Percentiles rank a stretch among this genome's conserved stretches.
phyloP scores from a whole-genome alignment of 2,329 filamentous ascomycete genomes.

The Pseudocercospora cruenta region DNA sequence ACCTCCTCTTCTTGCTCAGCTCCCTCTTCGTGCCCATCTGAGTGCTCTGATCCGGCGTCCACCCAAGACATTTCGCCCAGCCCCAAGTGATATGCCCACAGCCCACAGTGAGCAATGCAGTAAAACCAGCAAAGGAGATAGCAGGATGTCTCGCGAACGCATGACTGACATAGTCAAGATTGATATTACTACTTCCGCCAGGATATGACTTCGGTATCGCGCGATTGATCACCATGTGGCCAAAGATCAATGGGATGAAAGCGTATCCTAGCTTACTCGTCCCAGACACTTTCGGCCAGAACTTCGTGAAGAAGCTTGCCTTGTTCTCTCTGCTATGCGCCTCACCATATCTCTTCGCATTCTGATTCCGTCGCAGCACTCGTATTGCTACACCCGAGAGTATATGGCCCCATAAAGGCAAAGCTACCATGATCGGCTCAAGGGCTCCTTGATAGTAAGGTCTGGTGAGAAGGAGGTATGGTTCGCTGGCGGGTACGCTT shows the following conservation, averaged over 20 bases:
- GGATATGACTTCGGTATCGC: conserved; percentile 69
- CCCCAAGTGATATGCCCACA: conserved; percentile 84
- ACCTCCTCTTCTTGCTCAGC: conserved; percentile 64
- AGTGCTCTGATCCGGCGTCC: conserved; percentile 61
- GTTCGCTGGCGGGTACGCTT: conserved; percentile 75
- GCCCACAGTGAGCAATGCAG: conserved; percentile 66
- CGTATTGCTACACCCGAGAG: conserved; percentile 76
- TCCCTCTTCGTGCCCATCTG: conserved; percentile 54
- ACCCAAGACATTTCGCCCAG: conserved; percentile 77
- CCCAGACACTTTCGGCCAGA: conserved; percentile 72
- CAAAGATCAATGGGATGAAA: conserved; percentile 65
- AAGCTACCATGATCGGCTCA: conserved; percentile 76
- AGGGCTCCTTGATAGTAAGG: conserved; percentile 88
- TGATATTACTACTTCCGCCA: conserved; percentile 85
- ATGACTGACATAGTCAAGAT: conserved; percentile 81
- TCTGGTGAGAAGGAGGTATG: conserved; percentile 85
- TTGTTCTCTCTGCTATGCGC: conserved; percentile 55
- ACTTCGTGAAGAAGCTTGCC: conserved; percentile 38
- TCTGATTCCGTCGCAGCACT: conserved; percentile 71
- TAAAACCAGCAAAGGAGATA: conserved; percentile 70
- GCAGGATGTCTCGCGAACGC: conserved; percentile 74
- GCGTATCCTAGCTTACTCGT: conserved; percentile 74
- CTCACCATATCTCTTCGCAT: conserved; percentile 74
- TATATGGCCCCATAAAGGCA: conserved; percentile 77
- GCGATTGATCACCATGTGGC: conserved; percentile 77